Evolutionary conservation across 108 stramenopile genomes (phyloP), one percentile per base, ranked within the genome.

Genomic region (Skeletonema tropicum): DNA sequence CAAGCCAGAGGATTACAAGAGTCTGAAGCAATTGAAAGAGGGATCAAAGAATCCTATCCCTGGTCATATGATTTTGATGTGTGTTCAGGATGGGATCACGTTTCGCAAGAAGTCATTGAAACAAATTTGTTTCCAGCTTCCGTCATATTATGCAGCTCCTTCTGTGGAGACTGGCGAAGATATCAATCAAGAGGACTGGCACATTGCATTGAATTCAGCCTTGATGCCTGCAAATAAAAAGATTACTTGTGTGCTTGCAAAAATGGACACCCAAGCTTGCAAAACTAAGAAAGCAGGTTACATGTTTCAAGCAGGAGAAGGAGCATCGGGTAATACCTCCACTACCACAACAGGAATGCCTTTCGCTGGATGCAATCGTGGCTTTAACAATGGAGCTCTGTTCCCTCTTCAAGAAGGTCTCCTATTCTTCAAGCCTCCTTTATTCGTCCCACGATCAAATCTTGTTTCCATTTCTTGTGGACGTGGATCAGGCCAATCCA

Each of bases 341-440:
- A 92, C 89, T 6, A 89, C 90, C 17, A 77, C 75, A 2, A 85
- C 80, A 13, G 85, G 83, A 4, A 86, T 95, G 89, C 94, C 94
- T 12, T 95, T 77, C 76, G 89, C 92, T 59, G 69, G 73, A 12
- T 95, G 94, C 48, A 87, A 95, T 70, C 70, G 78, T 3, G 91
- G 91, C 15, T 85, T 91, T 10, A 85, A 91, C 55, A 90, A 95
- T 79, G 94, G 94, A 4, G 83, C 79, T 10, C 59, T 95, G 32
- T 95, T 72, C 73, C 94, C 94, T 3, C 57, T 95, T 41, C 65
- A 68, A 9, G 89, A 92, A 61, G 94, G 94, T 23, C 74, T 95
- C 10, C 62, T 92, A n/a, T 95, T 92, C 70, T 91, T 86, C 88
- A 89, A 88, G 83, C 92, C 94, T 3, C 92, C 94, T 2, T 12